These are phyloP conservation scores for Elymus sibiricus DNA, from an alignment of 176 grass and related monocot genomes.

Conservation along the genomic window DNA sequence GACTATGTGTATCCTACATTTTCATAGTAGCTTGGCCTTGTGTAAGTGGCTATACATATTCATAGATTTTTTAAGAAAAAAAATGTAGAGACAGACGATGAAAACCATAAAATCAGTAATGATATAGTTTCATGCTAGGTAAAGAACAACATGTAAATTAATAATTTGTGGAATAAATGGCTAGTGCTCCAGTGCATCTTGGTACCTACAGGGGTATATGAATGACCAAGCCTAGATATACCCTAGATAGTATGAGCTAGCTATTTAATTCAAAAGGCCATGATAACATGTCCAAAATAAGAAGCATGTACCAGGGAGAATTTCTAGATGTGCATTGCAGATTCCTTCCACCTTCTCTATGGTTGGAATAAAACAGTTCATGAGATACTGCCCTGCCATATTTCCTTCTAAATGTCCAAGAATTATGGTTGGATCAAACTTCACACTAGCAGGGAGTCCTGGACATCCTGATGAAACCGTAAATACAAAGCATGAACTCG, in stretches of 20 bases:
- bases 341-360: too few species aligned
- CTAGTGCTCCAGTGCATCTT: slow-evolving; percentile 61
- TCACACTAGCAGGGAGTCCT: slow-evolving; percentile 71
- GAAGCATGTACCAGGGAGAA: slow-evolving; percentile 57
- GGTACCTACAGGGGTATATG: slow-evolving; percentile 37
- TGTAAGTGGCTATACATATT: background rate
- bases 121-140: background rate
- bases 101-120: background rate
- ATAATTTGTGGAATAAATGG: slow-evolving; percentile 78
- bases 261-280: background rate
- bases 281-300: background rate
- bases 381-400: slow-evolving; percentile 43
- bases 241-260: background rate
- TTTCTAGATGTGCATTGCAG: slow-evolving; percentile 51
- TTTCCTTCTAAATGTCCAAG: slow-evolving; percentile 75
- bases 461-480: slow-evolving; percentile 68
- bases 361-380: slow-evolving; percentile 32
- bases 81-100: background rate
- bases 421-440: slow-evolving; percentile 81
- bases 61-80: background rate
- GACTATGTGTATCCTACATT: background rate
- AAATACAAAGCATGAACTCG: background rate
- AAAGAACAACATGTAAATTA: slow-evolving; percentile 47
- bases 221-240: background rate
- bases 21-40: too few species aligned